These are phyloP conservation scores for Kodamaea fungicola DNA, from an alignment of 1,139 yeast species.

Conservation along the genomic window DNA sequence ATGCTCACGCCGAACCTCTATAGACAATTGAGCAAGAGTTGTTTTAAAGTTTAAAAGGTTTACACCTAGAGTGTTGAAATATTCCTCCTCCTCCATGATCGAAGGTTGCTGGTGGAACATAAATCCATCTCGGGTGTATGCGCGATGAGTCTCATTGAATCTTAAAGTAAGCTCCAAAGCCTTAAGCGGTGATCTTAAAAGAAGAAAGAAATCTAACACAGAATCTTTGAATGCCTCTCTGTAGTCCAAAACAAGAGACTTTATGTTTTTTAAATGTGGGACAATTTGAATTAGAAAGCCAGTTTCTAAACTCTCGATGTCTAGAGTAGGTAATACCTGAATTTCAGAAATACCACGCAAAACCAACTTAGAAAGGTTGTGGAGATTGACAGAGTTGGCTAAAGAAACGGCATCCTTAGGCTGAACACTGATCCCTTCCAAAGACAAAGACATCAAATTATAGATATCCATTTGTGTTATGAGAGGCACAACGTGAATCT, in stretches of 20 bases:
- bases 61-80: conserved; percentile 4
- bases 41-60: conserved; percentile 1
- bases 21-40: conserved; percentile 3
- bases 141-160: conserved; percentile 34
- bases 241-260: conserved; percentile 38
- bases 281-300: conserved; percentile 31
- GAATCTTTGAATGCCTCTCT: conserved; percentile 43
- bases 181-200: conserved; percentile 14
- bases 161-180: conserved; percentile 44
- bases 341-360: conserved; percentile 29
- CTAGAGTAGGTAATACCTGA: conserved; percentile 8
- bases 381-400: conserved; percentile 18
- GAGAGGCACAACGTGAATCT: background rate
- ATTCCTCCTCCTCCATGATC: conserved; percentile 9
- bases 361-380: conserved; percentile 19
- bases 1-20: conserved; percentile 6
- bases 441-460: conserved; percentile 20
- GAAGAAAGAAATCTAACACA: conserved; percentile 36
- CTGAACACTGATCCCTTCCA: conserved; percentile 25
- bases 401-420: conserved; percentile 23
- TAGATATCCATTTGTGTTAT: conserved; percentile 2
- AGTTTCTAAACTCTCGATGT: conserved; percentile 10
- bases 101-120: background rate
- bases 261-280: conserved; percentile 22
- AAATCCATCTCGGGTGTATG: conserved; percentile 7